Evolutionary conservation across 2,329 filamentous ascomycete genomes (phyloP), one percentile per base, ranked within the genome.

Genomic region (Colletotrichum liriopes): DNA sequence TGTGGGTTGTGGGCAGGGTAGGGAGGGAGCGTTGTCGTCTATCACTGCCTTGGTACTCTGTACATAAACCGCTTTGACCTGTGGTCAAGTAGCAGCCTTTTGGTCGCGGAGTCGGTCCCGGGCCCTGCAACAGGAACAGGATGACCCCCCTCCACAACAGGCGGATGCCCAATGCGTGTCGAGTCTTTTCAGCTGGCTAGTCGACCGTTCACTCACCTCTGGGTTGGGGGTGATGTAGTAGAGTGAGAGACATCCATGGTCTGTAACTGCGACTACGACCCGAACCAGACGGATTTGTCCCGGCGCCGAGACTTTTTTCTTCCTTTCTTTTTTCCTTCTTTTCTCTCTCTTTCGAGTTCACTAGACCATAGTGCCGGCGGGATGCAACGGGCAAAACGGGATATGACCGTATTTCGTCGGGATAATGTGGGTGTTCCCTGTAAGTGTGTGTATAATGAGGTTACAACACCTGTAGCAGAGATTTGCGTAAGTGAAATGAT

Each of bases 111-210:
- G 60, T 16, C 35, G 35, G 32, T 62, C 16, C 60, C 23, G 49
- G 26, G 47, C 49, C 32, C 60, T 52, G 45, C 60, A 52, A 52
- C 32, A 63, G 23, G 43, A 43, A 32, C 49, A 55, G 49, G 23
- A 55, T 55, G 23, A 20, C 23, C 49, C 23, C 23, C 37, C 61
- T 54, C 26, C 18, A 26, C 35, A 51, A 35, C 37, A 54, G 35
- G 16, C 32, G 47, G n/a, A 20, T 26, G 35, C n/a, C 18, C 35
- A 29, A 32, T 23, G 49, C 26, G 18, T 41, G 23, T 54, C 37
- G 37, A 32, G 12, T 54, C 18, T n/a, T 39, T 23, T 20, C 35
- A 29, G 43, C 47, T 23, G 59, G 45, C 59, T 39, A 14, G 43
- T 29, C 45, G 60, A 20, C 7, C 58, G 11, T 37, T 6, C 43